Evolutionary conservation across 257 asterid genomes (phyloP).

Genomic region (Linaria vulgaris): DNA sequence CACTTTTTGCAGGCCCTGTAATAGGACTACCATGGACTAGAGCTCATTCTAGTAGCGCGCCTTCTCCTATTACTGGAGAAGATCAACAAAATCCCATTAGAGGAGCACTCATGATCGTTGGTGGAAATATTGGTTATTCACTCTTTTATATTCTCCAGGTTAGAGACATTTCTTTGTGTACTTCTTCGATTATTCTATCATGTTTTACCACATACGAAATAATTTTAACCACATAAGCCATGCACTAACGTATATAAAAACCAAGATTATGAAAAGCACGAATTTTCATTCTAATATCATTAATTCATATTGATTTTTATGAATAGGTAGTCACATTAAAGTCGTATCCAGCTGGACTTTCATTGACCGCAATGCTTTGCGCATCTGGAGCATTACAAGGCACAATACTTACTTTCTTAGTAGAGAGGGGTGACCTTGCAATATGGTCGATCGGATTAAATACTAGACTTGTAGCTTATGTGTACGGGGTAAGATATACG

Average conservation of each 20-base stretch:
- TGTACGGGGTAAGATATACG: constrained; percentile 47
- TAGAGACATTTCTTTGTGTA: background rate
- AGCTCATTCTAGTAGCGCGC: too few species aligned
- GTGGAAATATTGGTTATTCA: constrained; percentile 44
- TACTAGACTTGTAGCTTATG: constrained; percentile 43
- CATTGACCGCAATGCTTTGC: constrained; percentile 45
- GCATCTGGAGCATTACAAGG: constrained; percentile 38
- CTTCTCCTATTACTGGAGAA: too few species aligned
- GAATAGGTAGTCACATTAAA: constrained; percentile 37
- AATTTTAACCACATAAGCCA: too few species aligned
- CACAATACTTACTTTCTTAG: constrained; percentile 40
- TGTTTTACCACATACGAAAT: too few species aligned
- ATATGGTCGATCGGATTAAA: constrained; percentile 59
- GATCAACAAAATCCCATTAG: too few species aligned
- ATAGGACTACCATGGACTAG: too few species aligned
- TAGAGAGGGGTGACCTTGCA: constrained; percentile 33
- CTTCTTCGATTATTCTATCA: background rate
- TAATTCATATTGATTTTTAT: background rate
- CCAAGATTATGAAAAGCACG: too few species aligned
- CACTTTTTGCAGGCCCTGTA: too few species aligned
- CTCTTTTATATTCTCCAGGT: constrained; percentile 47
- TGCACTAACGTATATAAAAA: too few species aligned
- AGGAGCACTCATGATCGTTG: constrained; percentile 41
- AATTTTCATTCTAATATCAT: too few species aligned
- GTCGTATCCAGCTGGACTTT: constrained; percentile 48